A percentile compares a stretch with the other conserved stretches of the same genome.
These are phyloP conservation scores for Magnolia changhungtana DNA, from an alignment of 164 flowering plant species.

Conservation along the genomic window DNA sequence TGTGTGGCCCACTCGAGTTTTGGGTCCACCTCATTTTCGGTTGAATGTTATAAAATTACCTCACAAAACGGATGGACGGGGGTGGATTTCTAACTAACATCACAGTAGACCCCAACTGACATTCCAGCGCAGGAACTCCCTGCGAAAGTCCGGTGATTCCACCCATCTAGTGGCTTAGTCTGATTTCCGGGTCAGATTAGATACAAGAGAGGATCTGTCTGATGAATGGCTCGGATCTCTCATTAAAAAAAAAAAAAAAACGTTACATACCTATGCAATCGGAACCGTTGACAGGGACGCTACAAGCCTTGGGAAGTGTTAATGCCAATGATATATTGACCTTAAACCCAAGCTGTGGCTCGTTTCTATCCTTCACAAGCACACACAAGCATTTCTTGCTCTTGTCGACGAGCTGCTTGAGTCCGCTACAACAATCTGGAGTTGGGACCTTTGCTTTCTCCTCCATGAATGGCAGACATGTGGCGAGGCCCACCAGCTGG, in stretches of 20 bases:
- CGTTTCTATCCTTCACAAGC: slow-evolving; percentile 55
- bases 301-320: slow-evolving; percentile 52
- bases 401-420: slow-evolving; percentile 43
- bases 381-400: slow-evolving; percentile 66
- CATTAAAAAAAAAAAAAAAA: neutral
- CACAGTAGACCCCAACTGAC: too few species aligned
- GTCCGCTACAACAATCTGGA: slow-evolving; percentile 63
- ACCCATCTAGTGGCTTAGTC: too few species aligned
- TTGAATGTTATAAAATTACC: too few species aligned
- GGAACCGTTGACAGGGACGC: slow-evolving; percentile 36
- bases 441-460: slow-evolving; percentile 60
- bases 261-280: slow-evolving; percentile 46
- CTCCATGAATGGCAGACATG: slow-evolving; percentile 63
- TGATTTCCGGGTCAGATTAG: too few species aligned
- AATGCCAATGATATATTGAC: slow-evolving; percentile 59
- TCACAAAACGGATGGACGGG: too few species aligned
- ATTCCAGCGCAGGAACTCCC: too few species aligned
- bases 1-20: too few species aligned
- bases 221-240: neutral
- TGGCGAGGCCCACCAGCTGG: slow-evolving; percentile 48
- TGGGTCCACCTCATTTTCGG: too few species aligned
- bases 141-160: too few species aligned
- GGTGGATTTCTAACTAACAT: too few species aligned
- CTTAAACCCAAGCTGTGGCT: slow-evolving; percentile 59
- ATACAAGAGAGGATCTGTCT: neutral